Conservation (phyloP, 371 early-diverging fungal species). For the Mortierella sp. region DNA sequence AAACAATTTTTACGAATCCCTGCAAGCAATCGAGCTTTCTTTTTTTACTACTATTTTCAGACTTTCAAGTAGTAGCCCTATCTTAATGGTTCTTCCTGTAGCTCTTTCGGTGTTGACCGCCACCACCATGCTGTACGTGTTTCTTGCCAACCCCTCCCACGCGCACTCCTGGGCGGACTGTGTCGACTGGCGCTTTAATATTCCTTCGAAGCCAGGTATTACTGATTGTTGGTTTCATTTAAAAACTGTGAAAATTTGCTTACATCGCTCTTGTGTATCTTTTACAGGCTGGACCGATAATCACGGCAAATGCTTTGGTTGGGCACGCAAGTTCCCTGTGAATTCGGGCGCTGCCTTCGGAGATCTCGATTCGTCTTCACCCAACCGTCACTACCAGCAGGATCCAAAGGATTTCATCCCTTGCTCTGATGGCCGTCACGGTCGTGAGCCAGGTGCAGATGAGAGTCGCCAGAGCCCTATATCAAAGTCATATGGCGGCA, state of each 20-base stretch:
- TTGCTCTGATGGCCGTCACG: conserved; percentile 1
- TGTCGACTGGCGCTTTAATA: conserved; percentile 7
- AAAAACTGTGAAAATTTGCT: too few relatives aligned
- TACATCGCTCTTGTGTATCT: too few relatives aligned
- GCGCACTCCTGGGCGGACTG: conserved; percentile 17
- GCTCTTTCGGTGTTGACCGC: background rate
- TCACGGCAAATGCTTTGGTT: conserved; percentile 6
- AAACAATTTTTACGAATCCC: too few relatives aligned
- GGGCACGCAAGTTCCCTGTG: conserved; percentile 8
- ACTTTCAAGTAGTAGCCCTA: too few relatives aligned
- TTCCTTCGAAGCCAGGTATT: background rate
- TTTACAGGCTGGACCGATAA: conserved; percentile 2
- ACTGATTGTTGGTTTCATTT: too few relatives aligned
- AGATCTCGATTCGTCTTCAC: background rate
- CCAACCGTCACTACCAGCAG: conserved; percentile 15
- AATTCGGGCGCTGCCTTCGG: background rate
- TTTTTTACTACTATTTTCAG: too few relatives aligned
- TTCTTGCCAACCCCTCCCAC: background rate
- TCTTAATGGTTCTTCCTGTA: too few relatives aligned
- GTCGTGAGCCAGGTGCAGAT: conserved; percentile 2
- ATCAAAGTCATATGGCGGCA: conserved; percentile 6
- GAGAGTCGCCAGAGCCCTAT: conserved; percentile 11
- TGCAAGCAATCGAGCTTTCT: too few relatives aligned
- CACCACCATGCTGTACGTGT: too few relatives aligned
- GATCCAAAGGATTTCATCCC: background rate